Percentiles rank a stretch among this genome's conserved stretches.
Evolutionary conservation across 805 yeast genomes (phyloP).

Genomic region (Lipomyces starkeyi): DNA sequence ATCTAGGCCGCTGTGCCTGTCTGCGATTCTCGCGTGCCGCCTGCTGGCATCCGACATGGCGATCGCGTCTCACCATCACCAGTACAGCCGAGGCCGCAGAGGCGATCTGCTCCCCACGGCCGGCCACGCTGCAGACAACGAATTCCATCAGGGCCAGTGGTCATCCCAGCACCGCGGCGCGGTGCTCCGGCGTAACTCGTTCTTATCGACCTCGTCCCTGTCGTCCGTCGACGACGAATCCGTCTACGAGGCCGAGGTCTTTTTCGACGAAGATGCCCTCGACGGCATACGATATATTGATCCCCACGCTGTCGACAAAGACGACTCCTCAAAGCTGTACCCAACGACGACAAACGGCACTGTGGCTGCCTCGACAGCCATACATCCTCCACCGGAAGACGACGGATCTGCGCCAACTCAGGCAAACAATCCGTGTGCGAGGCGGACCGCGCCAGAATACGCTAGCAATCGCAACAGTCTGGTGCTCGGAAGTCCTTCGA

Average conservation of each 20-base stretch:
- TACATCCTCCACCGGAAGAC: constrained; percentile 2
- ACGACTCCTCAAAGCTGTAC: constrained; percentile 22
- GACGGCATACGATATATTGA: constrained; percentile 14
- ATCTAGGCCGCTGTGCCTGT: not conserved
- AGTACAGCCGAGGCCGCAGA: not conserved
- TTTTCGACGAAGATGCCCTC: constrained; percentile 22
- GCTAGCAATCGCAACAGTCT: constrained; percentile 15
- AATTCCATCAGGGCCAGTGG: constrained; percentile 10
- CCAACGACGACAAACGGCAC: constrained; percentile 20
- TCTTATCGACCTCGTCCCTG: constrained; percentile 6
- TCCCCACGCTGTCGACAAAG: constrained; percentile 25
- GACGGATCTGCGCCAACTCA: not conserved
- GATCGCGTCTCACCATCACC: constrained; percentile 10
- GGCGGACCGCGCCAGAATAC: not conserved
- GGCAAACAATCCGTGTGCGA: not conserved
- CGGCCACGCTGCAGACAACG: constrained; percentile 21
- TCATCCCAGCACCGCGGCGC: constrained; percentile 5
- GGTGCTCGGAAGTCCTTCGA: constrained; percentile 23
- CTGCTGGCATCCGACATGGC: not conserved
- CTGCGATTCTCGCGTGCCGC: not conserved
- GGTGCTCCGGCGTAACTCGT: constrained; percentile 5
- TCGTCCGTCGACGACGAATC: constrained; percentile 31
- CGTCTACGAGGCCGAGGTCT: constrained; percentile 36
- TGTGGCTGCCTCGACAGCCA: constrained; percentile 7
- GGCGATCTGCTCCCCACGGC: constrained; percentile 26